Conservation (phyloP, 441 rosid species). For the Arabidopsis lyrata region DNA sequence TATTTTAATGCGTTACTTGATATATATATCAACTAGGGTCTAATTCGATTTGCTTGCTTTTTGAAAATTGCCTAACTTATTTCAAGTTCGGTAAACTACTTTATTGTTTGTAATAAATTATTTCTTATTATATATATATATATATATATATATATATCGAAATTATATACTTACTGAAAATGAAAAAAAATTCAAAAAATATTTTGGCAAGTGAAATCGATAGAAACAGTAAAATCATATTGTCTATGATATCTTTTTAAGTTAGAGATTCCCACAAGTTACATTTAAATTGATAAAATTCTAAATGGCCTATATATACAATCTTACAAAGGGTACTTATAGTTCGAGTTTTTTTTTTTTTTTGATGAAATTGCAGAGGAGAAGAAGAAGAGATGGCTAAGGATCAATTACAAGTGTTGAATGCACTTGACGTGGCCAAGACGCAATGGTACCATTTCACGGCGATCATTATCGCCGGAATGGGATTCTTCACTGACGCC, state of each 20-base stretch:
- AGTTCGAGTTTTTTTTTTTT: neutral
- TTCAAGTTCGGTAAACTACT: conserved; percentile 23
- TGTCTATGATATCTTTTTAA: neutral
- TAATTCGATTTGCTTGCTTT: conserved; percentile 3
- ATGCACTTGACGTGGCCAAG: conserved; percentile 71
- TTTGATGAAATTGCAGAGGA: conserved; percentile 23
- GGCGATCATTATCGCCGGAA: conserved; percentile 68
- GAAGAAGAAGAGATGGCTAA: conserved; percentile 51
- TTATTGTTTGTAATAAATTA: conserved; percentile 1
- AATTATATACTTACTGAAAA: neutral
- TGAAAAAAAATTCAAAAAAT: neutral
- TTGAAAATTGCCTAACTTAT: conserved; percentile 32
- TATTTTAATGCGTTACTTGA: neutral
- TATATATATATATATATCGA: neutral
- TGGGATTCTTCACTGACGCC: conserved; percentile 78
- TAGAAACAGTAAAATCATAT: neutral
- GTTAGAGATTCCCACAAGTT: conserved; percentile 1
- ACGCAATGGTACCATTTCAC: conserved; percentile 78
- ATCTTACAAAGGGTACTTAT: neutral
- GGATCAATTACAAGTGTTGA: conserved; percentile 57
- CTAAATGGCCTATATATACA: neutral
- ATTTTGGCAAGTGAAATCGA: neutral
- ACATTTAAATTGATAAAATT: neutral
- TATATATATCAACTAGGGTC: neutral
- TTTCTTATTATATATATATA: neutral